These are phyloP conservation scores for Lachancea waltii DNA, from an alignment of 805 yeast species.

Conservation along the genomic window DNA sequence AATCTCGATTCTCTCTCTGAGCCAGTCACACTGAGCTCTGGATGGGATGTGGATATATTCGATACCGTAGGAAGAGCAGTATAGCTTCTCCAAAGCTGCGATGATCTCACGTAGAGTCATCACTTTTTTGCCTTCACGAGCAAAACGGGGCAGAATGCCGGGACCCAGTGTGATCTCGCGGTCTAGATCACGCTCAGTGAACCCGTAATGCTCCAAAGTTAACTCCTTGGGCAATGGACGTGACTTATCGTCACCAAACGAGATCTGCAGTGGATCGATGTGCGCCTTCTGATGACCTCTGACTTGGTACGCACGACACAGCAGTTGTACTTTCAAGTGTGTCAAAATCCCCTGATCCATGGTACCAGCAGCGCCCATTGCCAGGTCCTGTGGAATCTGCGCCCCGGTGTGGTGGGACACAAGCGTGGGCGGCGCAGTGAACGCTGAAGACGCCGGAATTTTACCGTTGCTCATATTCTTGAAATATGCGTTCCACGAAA, in stretches of 20 bases:
- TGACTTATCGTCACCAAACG: conserved; percentile 62
- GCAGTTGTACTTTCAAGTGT: conserved; percentile 90
- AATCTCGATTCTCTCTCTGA: conserved; percentile 91
- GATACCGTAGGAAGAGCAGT: conserved; percentile 84
- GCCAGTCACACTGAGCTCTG: conserved; percentile 95
- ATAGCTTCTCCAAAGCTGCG: conserved; percentile 69
- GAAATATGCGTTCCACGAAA: conserved; percentile 96
- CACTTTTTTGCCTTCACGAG: conserved; percentile 49
- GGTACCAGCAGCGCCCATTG: conserved; percentile 35
- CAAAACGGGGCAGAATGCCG: conserved; percentile 92
- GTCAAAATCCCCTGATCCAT: conserved; percentile 64
- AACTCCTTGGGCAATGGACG: conserved; percentile 70
- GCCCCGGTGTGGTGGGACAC: conserved; percentile 70
- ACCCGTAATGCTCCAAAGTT: conserved; percentile 87
- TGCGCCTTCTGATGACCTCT: conserved; percentile 96
- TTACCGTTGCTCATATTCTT: conserved; percentile 72
- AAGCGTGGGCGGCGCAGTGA: conserved; percentile 84
- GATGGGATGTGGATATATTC: conserved; percentile 97
- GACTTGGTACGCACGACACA: conserved; percentile 97
- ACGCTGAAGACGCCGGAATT: conserved; percentile 70
- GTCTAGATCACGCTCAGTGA: conserved; percentile 78
- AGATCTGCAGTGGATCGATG: conserved; percentile 90
- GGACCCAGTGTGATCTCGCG: conserved; percentile 89
- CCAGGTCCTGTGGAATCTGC: conserved; percentile 50
- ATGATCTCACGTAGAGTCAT: conserved; percentile 76